phyloP scores from a whole-genome alignment of 108 stramenopile genomes.

The Craspedostauros australis region DNA sequence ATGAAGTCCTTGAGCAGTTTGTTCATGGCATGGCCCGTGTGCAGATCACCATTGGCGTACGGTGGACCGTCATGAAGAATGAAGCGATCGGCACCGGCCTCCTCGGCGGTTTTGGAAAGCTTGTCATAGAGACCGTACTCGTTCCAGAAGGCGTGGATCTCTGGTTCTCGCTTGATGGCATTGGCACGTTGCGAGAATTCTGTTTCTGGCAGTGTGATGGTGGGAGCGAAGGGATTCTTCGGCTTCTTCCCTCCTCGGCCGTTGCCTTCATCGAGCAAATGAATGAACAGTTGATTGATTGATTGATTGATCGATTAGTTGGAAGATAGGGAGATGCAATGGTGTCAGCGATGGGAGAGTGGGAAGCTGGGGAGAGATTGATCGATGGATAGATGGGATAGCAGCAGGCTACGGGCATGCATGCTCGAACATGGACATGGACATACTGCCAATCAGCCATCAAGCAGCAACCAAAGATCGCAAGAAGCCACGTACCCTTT shows the following conservation, averaged over 20 bases:
- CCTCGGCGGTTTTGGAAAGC: slow-evolving; percentile 52
- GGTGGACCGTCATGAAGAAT: slow-evolving; percentile 99
- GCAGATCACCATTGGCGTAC: slow-evolving; percentile 98
- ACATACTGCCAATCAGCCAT: too few species aligned
- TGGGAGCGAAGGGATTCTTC: slow-evolving; percentile 82
- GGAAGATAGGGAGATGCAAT: background rate
- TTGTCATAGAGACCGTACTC: slow-evolving; percentile 85
- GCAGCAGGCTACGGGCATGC: too few species aligned
- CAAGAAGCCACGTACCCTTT: too few species aligned
- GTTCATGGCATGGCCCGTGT: slow-evolving; percentile 99
- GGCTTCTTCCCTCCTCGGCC: slow-evolving; percentile 51
- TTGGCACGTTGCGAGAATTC: slow-evolving; percentile 93
- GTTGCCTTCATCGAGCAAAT: slow-evolving; percentile 9
- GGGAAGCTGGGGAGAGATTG: background rate
- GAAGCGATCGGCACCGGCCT: slow-evolving; percentile 53
- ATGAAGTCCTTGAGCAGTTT: slow-evolving; percentile 98
- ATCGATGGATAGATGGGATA: too few species aligned
- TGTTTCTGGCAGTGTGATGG: slow-evolving; percentile 90
- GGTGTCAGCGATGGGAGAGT: background rate
- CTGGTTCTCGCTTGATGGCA: slow-evolving; percentile 87
- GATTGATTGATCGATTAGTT: too few species aligned
- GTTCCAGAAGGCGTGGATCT: slow-evolving; percentile 84
- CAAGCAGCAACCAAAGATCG: too few species aligned
- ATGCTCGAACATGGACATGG: too few species aligned
- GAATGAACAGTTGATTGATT: background rate